Base-by-base conservation (phyloP, 2,329 filamentous ascomycete genomes). In the Acarospora socialis region DNA sequence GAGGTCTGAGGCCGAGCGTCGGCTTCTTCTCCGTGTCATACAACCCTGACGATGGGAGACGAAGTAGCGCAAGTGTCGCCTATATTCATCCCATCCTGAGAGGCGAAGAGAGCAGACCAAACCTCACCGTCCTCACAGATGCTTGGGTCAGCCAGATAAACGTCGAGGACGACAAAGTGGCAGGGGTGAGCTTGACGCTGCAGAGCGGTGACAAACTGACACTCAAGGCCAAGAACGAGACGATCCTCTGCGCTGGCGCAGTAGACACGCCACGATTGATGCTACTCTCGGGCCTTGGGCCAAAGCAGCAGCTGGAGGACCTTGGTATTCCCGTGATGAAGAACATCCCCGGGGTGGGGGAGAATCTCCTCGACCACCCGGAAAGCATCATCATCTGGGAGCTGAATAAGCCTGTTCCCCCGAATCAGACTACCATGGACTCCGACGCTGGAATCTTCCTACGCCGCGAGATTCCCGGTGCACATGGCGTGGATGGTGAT, bases 1-100 rank as follows among this genome's bases (percentile, higher is more conserved):
- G 84, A 35, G 66, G 74, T 26, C 60, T 92, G 42, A 75, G 73
- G 43, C 65, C 79, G 47, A 79, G 79, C 29, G 80, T 90, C 17
- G 84, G 84, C 34, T 93, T 92, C 67, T 87, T 92, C 66, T 84
- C 78, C 42, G 75, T 92, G 44, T 77, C 81, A 21, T 92, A 92
- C 62, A 92, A 92, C 61, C 84, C 84, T 3, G 83, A 92, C 48
- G 77, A 83, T 48, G 81, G 83, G 49, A 71, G 73, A 46, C 74
- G 84, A 41, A 87, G 79, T 61, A 86, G 79, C 51, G 83, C 84
- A 37, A 84, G 78, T 36, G 83, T 92, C 14, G 84, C 84, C 12
- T 93, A 93, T 60, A 86, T 93, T 49, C 84, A 93, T 58, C 84
- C 84, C 21, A 84, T 92, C 48, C 69, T 92, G 32, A 73, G 78